Evolutionary conservation across 2,329 filamentous ascomycete species (phyloP), one percentile per base, ranked within the genome.

Genomic region (Dichotomopilus funicola): DNA sequence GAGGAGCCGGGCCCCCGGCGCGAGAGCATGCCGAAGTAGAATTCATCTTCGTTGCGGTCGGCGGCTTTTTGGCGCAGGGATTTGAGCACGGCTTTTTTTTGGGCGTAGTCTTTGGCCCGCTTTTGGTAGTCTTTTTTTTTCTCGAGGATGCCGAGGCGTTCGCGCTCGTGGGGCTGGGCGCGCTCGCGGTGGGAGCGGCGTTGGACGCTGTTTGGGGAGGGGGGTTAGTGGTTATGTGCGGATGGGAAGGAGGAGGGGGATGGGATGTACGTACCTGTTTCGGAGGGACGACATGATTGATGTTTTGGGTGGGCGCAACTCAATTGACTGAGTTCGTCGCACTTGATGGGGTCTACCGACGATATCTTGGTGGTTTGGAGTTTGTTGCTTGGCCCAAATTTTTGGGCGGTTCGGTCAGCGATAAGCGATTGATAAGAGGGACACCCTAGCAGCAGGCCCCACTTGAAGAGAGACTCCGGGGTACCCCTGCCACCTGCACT

Each of bases 121-220:
- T 83, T 79, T 47, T 78, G 77, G 70, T 87, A 86, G 68, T 87
- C 83, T 76, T 96, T 96, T 79, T 94, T 88, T 75, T 99, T 97
- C 72, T 97, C 94, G 59, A 97, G 85, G 27, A 97, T 81, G 61
- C 94, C 94, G 73, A 91, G 90, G 76, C 89, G 89, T 62, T 86
- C 77, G 52, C 94, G 89, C 68, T 91, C 88, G 61, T 83, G 73
- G 42, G 91, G 88, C 71, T 97, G 94, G 38, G 89, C 88, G 65
- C 94, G 87, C 78, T 97, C 94, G 64, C 86, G 83, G 73, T 97
- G 92, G 63, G 90, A 87, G 67, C 67, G 67, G 52, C 67, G 65
- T 59, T 69, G 66, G 58, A 69, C 54, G 54, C 56, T 68, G 56
- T 27, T 27, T 27, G 19, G 19, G 19, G 9, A 45, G 19, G 13